Evolutionary conservation across 2,329 filamentous ascomycete genomes (phyloP).

Genomic region (Botrytis sinoallii): DNA sequence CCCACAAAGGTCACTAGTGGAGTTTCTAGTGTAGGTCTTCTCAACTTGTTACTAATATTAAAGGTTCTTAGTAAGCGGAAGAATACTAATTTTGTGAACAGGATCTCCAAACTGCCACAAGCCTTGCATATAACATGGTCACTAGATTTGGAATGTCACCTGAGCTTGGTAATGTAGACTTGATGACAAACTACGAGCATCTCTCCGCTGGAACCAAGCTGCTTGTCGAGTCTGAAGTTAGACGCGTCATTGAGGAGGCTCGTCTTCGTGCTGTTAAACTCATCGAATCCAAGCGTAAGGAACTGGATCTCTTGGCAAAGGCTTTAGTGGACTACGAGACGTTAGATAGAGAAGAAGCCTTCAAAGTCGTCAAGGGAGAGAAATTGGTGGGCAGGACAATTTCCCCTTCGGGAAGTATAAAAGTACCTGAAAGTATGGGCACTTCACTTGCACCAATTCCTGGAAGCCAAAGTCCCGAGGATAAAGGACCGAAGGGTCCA

Average conservation of each 20-base stretch:
- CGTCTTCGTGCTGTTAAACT: slow-evolving; percentile 70
- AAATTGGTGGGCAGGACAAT: slow-evolving; percentile 68
- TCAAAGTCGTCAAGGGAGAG: slow-evolving; percentile 84
- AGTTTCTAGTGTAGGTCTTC: slow-evolving; percentile 65
- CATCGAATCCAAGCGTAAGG: slow-evolving; percentile 71
- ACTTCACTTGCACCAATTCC: slow-evolving; percentile 31
- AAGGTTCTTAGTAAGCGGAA: neutral
- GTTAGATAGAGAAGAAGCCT: slow-evolving; percentile 81
- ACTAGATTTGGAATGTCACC: slow-evolving; percentile 87
- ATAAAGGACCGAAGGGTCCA: slow-evolving; percentile 28
- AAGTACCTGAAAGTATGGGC: slow-evolving; percentile 52
- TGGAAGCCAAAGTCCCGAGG: slow-evolving; percentile 25
- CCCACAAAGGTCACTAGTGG: slow-evolving; percentile 89
- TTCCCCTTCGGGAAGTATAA: slow-evolving; percentile 59
- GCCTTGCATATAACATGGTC: slow-evolving; percentile 82
- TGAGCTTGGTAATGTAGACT: slow-evolving; percentile 84
- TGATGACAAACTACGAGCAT: slow-evolving; percentile 73
- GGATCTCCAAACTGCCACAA: slow-evolving; percentile 83
- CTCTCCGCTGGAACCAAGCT: slow-evolving; percentile 85
- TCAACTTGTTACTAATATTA: neutral
- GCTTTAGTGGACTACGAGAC: slow-evolving; percentile 95
- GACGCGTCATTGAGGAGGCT: slow-evolving; percentile 77
- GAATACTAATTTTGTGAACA: slow-evolving; percentile 41
- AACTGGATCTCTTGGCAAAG: slow-evolving; percentile 83
- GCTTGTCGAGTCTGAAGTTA: slow-evolving; percentile 84